These are phyloP conservation scores for Xylariomycetidae sp. DNA, from an alignment of 2,329 filamentous ascomycete genomes.

Conservation along the genomic window DNA sequence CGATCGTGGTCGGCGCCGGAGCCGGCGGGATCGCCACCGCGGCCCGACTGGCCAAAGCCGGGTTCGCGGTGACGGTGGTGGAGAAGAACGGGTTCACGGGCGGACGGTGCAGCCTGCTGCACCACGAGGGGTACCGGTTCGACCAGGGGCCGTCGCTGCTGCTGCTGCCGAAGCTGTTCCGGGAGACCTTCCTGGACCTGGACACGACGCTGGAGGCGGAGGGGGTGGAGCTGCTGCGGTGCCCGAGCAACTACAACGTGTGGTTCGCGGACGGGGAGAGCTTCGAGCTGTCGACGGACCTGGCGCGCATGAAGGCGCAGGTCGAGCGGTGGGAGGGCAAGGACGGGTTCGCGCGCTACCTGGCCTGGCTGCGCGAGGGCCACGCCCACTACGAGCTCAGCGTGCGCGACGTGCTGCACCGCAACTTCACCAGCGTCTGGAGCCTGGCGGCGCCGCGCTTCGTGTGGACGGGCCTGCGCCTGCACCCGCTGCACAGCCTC, in stretches of 20 bases:
- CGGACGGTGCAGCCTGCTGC: constrained; percentile 62
- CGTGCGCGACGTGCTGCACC: constrained; percentile 57
- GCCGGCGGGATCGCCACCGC: constrained; percentile 67
- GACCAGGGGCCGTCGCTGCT: constrained; percentile 72
- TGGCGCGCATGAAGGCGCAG: constrained; percentile 63
- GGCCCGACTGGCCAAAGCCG: constrained; percentile 64
- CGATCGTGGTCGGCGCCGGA: constrained; percentile 57
- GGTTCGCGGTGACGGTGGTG: constrained; percentile 67
- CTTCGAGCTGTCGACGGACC: constrained; percentile 61
- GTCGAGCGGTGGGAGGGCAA: constrained; percentile 69
- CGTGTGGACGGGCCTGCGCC: constrained; percentile 47
- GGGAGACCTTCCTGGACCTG: constrained; percentile 62
- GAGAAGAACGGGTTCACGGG: constrained; percentile 72
- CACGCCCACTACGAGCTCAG: constrained; percentile 66
- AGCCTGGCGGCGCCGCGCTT: constrained; percentile 55
- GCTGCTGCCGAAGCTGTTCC: constrained; percentile 64
- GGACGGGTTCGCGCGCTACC: constrained; percentile 63
- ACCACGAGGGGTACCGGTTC: constrained; percentile 59
- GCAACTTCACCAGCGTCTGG: constrained; percentile 58
- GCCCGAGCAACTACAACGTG: constrained; percentile 69
- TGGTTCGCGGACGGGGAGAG: constrained; percentile 63
- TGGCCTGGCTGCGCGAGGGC: constrained; percentile 59
- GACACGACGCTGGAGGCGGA: constrained; percentile 59
- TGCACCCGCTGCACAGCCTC: constrained; percentile 68
- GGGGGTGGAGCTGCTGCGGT: constrained; percentile 63